Percentiles rank a stretch among this genome's conserved stretches.
Evolutionary conservation across 768 basidiomycete genomes (phyloP).

Genomic region (Phlebiopsis gigantea): DNA sequence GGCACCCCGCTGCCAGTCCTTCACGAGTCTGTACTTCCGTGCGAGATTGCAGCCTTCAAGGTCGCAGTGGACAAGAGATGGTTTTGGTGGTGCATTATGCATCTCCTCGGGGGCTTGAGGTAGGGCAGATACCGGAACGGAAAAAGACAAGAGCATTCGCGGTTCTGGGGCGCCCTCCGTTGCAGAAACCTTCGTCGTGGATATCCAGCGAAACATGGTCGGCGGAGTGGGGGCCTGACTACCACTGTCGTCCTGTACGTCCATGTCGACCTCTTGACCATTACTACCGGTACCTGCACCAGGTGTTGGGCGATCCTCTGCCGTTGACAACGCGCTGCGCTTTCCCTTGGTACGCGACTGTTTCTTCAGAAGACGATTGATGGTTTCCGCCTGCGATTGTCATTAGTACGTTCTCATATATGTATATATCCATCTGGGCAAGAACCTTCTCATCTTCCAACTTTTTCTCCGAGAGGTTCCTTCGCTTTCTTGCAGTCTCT

Average conservation of each 20-base stretch:
- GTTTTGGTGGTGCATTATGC: not conserved
- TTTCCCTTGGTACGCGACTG: slow-evolving; percentile 65
- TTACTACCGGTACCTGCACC: slow-evolving; percentile 22
- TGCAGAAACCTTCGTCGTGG: slow-evolving; percentile 38
- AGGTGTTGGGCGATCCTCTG: slow-evolving; percentile 35
- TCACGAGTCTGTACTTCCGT: slow-evolving; percentile 63
- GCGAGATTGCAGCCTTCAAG: slow-evolving; percentile 49
- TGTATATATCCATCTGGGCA: not conserved
- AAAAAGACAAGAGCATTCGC: slow-evolving; percentile 46
- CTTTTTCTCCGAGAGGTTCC: slow-evolving; percentile 76
- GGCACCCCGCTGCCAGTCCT: slow-evolving; percentile 55
- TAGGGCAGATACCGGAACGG: slow-evolving; percentile 40
- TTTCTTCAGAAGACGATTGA: slow-evolving; percentile 85
- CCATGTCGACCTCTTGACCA: slow-evolving; percentile 32
- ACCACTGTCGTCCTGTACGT: slow-evolving; percentile 36
- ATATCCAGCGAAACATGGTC: slow-evolving; percentile 71
- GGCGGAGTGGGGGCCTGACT: slow-evolving; percentile 29
- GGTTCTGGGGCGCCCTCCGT: slow-evolving; percentile 10
- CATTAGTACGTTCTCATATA: not conserved
- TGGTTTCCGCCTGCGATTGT: slow-evolving; percentile 65
- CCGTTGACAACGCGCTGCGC: slow-evolving; percentile 44
- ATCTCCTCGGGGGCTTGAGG: not conserved
- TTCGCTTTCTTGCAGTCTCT: slow-evolving; percentile 79
- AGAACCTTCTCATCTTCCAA: slow-evolving; percentile 81
- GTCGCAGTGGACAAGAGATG: slow-evolving; percentile 34